Evolutionary conservation across 2,329 filamentous ascomycete genomes (phyloP).

Genomic region (Coniella lustricola): DNA sequence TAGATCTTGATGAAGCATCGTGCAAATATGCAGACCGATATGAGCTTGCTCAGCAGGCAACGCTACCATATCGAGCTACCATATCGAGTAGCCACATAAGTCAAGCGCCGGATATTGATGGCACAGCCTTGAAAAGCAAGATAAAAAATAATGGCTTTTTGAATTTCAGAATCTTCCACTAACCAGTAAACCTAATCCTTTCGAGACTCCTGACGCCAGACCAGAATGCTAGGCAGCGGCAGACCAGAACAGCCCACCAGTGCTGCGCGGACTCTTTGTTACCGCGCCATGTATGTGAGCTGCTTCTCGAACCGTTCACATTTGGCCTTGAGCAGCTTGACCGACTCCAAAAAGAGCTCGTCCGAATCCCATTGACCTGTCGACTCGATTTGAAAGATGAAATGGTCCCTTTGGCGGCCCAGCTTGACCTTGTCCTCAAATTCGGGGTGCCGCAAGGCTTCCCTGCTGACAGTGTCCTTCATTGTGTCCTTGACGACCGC

Average conservation of each 20-base stretch:
- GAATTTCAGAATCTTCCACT: slow-evolving; percentile 10
- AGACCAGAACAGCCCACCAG: not conserved
- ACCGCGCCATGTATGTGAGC: slow-evolving; percentile 57
- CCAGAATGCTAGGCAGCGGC: slow-evolving; percentile 14
- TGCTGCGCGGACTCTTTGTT: slow-evolving; percentile 17
- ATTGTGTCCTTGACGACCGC: slow-evolving; percentile 84
- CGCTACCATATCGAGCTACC: no score
- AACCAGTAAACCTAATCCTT: slow-evolving; percentile 7
- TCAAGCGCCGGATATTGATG: no score
- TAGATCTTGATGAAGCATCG: not conserved
- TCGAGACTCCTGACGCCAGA: slow-evolving; percentile 14
- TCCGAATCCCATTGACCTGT: slow-evolving; percentile 93
- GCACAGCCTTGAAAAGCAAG: not conserved
- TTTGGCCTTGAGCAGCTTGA: slow-evolving; percentile 81
- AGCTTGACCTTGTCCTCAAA: slow-evolving; percentile 95
- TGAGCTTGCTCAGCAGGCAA: no score
- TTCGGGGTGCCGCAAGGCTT: slow-evolving; percentile 84
- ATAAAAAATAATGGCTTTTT: slow-evolving; percentile 5
- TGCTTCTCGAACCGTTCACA: slow-evolving; percentile 67
- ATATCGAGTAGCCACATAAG: no score
- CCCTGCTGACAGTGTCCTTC: slow-evolving; percentile 90
- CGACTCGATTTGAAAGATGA: slow-evolving; percentile 95
- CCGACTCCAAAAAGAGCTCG: slow-evolving; percentile 82
- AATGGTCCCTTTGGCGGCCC: slow-evolving; percentile 85
- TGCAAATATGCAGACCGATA: not conserved